phyloP scores from a whole-genome alignment of 2,329 filamentous ascomycete species.

The Boeremia exigua region DNA sequence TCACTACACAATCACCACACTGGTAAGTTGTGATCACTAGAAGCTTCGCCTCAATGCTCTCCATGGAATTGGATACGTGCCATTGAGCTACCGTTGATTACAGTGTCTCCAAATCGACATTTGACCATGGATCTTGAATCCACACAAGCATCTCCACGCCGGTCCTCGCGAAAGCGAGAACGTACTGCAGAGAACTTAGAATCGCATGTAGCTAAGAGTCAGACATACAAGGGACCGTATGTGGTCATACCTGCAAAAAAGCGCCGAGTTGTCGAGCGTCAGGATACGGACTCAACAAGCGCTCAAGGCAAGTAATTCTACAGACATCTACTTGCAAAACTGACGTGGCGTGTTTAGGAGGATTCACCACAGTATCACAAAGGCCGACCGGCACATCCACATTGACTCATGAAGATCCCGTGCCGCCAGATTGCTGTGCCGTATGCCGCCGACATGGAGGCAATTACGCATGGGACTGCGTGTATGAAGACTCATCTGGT shows the following conservation, averaged over 20 bases:
- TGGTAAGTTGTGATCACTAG: neutral
- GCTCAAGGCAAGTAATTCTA: neutral
- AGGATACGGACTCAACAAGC: neutral
- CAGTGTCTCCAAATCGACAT: neutral
- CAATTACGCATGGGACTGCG: constrained; percentile 22
- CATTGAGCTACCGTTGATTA: neutral
- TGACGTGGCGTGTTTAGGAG: neutral
- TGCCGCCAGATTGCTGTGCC: constrained; percentile 19
- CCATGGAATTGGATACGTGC: neutral
- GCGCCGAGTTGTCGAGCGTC: neutral
- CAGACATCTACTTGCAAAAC: neutral
- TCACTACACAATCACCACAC: neutral
- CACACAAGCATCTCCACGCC: neutral
- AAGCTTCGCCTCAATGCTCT: neutral
- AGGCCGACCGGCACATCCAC: neutral
- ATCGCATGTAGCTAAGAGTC: neutral
- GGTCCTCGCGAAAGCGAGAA: neutral
- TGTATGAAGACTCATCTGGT: constrained; percentile 12
- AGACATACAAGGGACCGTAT: neutral
- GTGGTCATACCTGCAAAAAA: neutral
- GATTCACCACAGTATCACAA: neutral
- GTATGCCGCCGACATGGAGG: constrained; percentile 24
- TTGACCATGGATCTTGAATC: neutral
- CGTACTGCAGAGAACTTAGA: neutral
- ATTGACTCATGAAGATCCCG: constrained; percentile 2